Percentiles rank a stretch among this genome's conserved stretches.
Evolutionary conservation across 2,329 filamentous ascomycete species (phyloP).

Genomic region (Cordyceps javanica): DNA sequence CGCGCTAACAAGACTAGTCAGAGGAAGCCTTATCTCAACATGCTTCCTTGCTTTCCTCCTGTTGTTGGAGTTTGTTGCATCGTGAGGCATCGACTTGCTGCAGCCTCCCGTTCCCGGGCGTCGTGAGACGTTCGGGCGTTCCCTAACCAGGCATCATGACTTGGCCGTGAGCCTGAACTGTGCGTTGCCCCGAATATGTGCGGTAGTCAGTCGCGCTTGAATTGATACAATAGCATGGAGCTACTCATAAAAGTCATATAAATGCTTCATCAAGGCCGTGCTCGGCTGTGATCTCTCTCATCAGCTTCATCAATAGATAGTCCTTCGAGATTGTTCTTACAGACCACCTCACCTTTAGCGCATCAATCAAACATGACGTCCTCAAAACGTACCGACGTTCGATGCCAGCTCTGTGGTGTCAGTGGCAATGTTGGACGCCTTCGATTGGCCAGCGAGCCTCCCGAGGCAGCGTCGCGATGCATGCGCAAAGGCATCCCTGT

Average conservation of each 20-base stretch:
- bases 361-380: neutral
- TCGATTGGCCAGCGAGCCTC: constrained; percentile 18
- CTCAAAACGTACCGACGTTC: constrained; percentile 10
- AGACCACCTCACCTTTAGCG: too few species aligned
- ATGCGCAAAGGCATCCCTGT: neutral
- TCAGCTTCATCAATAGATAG: neutral
- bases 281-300: neutral
- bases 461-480: constrained; percentile 15
- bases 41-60: neutral
- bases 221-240: neutral
- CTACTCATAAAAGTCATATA: neutral
- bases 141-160: neutral
- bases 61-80: neutral
- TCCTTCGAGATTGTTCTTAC: neutral
- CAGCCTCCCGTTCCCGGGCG: neutral
- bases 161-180: neutral
- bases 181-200: too few species aligned
- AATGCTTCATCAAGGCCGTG: neutral
- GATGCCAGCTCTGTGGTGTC: constrained; percentile 24
- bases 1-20: neutral
- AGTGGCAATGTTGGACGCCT: constrained; percentile 24
- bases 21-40: neutral
- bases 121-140: neutral
- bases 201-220: neutral
- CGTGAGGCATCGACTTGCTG: neutral